phyloP scores from a whole-genome alignment of 2,329 filamentous ascomycete species.

The Colletotrichum cuscutae region DNA sequence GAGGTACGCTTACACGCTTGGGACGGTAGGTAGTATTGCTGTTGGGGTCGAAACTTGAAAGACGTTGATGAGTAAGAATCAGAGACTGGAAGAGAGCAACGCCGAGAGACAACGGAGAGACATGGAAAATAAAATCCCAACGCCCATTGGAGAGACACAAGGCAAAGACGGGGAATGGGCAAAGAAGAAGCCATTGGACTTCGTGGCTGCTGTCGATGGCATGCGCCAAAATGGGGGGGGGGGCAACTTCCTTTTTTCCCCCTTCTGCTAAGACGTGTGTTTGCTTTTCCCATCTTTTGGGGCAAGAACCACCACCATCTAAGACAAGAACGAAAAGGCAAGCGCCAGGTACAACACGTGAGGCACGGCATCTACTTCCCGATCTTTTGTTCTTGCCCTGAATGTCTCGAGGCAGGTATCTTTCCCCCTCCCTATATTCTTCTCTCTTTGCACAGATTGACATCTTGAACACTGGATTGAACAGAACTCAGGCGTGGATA shows the following conservation, averaged over 20 bases:
- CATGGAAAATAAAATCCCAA: neutral
- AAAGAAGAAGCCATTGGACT: neutral
- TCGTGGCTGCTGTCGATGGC: conserved; percentile 5
- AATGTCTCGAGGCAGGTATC: neutral
- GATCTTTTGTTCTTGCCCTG: neutral
- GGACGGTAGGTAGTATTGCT: neutral
- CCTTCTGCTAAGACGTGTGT: neutral
- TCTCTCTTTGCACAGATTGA: neutral
- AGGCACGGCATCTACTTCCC: neutral
- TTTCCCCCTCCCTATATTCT: neutral
- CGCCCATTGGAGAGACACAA: conserved; percentile 14
- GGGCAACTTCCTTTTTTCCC: conserved; percentile 4
- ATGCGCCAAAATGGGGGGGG: conserved; percentile 15
- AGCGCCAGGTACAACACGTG: neutral
- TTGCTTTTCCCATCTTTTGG: neutral
- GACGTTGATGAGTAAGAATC: neutral
- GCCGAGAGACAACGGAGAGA: conserved; percentile 8
- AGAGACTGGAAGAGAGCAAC: neutral
- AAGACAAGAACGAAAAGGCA: neutral
- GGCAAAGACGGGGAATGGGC: conserved; percentile 3
- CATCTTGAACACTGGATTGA: neutral
- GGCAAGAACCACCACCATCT: neutral
- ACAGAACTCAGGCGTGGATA: neutral
- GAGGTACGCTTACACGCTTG: neutral
- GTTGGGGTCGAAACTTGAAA: neutral